These are phyloP conservation scores for Phenoliferia sp. DNA, from an alignment of 1,284 basidiomycete species.

Conservation along the genomic window DNA sequence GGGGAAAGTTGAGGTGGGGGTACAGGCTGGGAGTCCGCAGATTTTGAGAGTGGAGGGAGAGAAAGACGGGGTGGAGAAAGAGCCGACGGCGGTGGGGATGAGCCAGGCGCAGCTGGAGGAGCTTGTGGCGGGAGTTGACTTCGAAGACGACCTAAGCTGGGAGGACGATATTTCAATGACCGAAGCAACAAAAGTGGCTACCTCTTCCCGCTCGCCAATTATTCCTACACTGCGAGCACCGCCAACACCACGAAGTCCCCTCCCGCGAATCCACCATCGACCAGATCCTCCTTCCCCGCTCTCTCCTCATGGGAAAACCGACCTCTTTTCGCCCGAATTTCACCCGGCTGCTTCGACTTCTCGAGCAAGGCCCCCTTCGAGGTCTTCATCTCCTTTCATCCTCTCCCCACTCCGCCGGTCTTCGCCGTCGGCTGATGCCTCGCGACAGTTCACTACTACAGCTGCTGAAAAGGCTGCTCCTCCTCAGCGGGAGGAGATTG, in stretches of 20 bases:
- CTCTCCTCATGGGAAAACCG: neutral
- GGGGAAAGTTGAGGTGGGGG: neutral
- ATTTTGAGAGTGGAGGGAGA: neutral
- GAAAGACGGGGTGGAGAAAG: neutral
- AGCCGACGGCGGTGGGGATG: neutral
- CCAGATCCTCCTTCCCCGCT: neutral
- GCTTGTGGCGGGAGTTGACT: slow-evolving; percentile 21
- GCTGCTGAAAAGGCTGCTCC: neutral
- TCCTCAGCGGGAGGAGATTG: neutral
- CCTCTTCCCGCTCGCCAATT: neutral
- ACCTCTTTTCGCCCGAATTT: neutral
- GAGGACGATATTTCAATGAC: slow-evolving; percentile 5
- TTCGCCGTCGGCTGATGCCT: neutral
- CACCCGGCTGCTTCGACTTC: neutral
- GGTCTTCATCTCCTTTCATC: neutral
- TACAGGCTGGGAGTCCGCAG: neutral
- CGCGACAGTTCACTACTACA: neutral
- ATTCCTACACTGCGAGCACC: neutral
- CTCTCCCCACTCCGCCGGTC: neutral
- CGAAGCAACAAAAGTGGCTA: neutral
- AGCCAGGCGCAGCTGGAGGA: neutral
- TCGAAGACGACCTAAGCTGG: slow-evolving; percentile 2
- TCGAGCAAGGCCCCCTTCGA: neutral
- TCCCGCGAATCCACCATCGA: neutral
- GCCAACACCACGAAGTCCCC: neutral